Conservation (phyloP, 176 grass and related monocot species). For the Rhynchospora pubera region DNA sequence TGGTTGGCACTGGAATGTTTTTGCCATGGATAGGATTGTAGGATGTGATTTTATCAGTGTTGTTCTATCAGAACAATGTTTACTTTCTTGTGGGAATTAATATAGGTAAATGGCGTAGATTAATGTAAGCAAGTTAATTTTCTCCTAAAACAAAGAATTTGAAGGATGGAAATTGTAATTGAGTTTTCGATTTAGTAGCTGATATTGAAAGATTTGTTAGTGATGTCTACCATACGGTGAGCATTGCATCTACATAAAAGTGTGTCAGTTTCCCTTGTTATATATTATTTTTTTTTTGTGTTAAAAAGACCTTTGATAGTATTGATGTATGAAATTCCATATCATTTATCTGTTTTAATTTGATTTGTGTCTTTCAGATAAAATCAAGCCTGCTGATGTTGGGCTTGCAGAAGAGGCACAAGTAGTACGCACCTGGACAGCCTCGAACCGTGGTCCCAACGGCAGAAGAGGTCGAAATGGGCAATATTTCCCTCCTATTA, state of each 20-base stretch:
- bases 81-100: neutral
- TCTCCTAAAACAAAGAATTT: neutral
- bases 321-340: neutral
- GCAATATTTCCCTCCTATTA: constrained; percentile 47
- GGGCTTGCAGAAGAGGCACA: constrained; percentile 88
- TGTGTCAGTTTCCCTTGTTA: neutral
- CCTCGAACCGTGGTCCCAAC: constrained; percentile 38
- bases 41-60: neutral
- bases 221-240: neutral
- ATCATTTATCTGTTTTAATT: neutral
- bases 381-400: constrained; percentile 79
- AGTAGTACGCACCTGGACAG: constrained; percentile 61
- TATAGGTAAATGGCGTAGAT: neutral
- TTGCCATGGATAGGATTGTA: neutral
- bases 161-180: neutral
- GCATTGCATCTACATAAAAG: neutral
- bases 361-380: constrained; percentile 44
- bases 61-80: neutral
- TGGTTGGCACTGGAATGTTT: neutral
- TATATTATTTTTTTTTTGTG: neutral
- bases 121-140: neutral
- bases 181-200: neutral
- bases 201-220: neutral
- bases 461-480: constrained; percentile 73
- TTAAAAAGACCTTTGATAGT: neutral